Conservation (phyloP, 345 rosid species). For the Eucalyptus caleyi region DNA sequence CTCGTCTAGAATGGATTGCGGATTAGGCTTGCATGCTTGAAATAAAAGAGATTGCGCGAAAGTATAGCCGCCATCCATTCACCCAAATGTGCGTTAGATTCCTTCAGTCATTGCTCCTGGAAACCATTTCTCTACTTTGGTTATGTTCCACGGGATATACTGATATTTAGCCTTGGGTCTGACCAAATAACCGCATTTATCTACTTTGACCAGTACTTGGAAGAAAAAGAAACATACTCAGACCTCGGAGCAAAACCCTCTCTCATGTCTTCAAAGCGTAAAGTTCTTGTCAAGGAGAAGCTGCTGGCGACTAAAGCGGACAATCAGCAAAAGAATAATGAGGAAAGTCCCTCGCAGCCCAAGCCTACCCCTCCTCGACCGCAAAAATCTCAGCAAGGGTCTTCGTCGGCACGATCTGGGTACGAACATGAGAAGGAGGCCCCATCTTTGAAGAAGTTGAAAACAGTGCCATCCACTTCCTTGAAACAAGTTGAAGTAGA, state of each 20-base stretch:
- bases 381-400: too few species aligned
- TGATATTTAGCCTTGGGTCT: neutral
- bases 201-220: too few species aligned
- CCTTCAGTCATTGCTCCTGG: neutral
- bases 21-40: neutral
- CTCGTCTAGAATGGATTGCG: neutral
- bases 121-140: neutral
- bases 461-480: neutral
- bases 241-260: too few species aligned
- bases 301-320: too few species aligned
- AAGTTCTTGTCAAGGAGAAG: too few species aligned
- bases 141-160: neutral
- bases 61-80: neutral
- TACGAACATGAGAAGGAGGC: neutral
- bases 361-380: too few species aligned
- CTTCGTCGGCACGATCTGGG: too few species aligned
- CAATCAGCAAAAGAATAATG: too few species aligned
- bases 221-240: too few species aligned
- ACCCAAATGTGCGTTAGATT: neutral
- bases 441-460: neutral
- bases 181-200: too few species aligned
- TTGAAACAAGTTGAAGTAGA: neutral
- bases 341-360: too few species aligned
- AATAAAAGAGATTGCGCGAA: neutral
- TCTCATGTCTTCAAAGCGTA: too few species aligned